Base-by-base conservation (phyloP, 805 yeast genomes). In the Myxozyma vanderwaltii region DNA sequence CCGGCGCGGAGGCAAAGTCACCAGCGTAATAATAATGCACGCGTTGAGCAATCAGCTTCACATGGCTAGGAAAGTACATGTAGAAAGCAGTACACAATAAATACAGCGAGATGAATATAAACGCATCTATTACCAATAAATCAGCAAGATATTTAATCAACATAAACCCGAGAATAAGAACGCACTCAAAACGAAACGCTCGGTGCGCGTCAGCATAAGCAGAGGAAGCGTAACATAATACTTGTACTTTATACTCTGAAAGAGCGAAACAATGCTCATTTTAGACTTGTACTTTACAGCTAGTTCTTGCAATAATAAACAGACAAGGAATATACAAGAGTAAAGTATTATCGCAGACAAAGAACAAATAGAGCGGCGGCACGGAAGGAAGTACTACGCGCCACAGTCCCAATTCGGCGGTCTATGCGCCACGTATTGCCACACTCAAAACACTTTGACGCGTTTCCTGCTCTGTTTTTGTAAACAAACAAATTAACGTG, bases 171-270 rank as follows among this genome's bases (percentile, higher is more conserved):
- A n/a, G n/a, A n/a, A n/a, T n/a, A n/a, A n/a, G n/a, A 4, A 49
- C 65, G 13, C 48, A 62, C 65, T 62, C 47, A 62, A 35, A 17
- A 62, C 36, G 17, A 35, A 12, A 7, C 61, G 65, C 58, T 62
- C 65, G 4, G 51, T 36, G 5, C 26, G 35, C 33, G 65, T 58
- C 29, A 62, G 47, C 64, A 62, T 59, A 51, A 45, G 43, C 45
- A 62, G 45, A 4, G 65, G 65, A 23, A 62, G 54, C 10, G 64
- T 62, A 41, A 62, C 63, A 35, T 62, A 51, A 58, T 62, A 62
- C 38, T 56, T 54, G 58, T 51, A 59, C 54, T 62, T 62, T 3
- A 51, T 17, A 33, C 56, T 40, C 54, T 54, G 39, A 35, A 61
- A 36, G 24, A 57, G 13, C 23, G 53, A 26, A 15, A 52, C 36